phyloP scores from a whole-genome alignment of 1,284 basidiomycete genomes.

The Trametes sp. region DNA sequence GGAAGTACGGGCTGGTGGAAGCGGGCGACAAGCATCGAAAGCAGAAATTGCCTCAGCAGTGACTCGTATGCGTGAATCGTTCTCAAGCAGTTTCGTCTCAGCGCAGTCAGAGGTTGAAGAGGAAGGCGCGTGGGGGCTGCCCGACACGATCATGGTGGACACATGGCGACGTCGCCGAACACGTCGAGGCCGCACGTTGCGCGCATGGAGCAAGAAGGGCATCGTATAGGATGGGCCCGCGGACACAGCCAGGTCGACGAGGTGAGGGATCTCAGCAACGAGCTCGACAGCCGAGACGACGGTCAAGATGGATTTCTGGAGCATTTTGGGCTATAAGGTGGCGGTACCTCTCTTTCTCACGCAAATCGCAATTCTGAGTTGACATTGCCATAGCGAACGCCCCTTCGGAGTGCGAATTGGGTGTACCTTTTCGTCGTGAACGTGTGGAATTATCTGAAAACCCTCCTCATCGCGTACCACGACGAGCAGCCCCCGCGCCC shows the following conservation, averaged over 20 bases:
- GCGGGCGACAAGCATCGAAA: no score
- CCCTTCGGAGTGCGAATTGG: constrained; percentile 33
- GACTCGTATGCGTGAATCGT: no score
- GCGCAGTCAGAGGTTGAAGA: no score
- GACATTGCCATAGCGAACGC: constrained; percentile 33
- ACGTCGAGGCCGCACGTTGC: not conserved
- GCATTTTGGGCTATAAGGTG: constrained; percentile 24
- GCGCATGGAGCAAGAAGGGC: not conserved
- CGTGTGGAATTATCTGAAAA: constrained; percentile 29
- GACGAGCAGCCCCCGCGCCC: constrained; percentile 24
- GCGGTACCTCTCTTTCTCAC: constrained; percentile 9
- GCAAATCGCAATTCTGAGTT: constrained; percentile 27
- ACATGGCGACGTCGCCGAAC: constrained; percentile 3
- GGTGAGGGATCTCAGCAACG: not conserved
- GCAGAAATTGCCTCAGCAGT: no score
- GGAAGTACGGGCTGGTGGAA: no score
- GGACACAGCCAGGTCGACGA: not conserved
- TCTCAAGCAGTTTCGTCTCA: not conserved
- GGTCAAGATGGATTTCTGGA: constrained; percentile 24
- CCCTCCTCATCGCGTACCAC: constrained; percentile 33
- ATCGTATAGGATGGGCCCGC: not conserved
- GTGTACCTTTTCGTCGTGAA: constrained; percentile 22
- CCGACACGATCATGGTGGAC: not conserved
- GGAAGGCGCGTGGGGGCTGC: not conserved
- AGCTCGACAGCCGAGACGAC: constrained; percentile 9